These are phyloP conservation scores for Myriosclerotinia duriaeana DNA, from an alignment of 2,329 filamentous ascomycete species.

Conservation along the genomic window DNA sequence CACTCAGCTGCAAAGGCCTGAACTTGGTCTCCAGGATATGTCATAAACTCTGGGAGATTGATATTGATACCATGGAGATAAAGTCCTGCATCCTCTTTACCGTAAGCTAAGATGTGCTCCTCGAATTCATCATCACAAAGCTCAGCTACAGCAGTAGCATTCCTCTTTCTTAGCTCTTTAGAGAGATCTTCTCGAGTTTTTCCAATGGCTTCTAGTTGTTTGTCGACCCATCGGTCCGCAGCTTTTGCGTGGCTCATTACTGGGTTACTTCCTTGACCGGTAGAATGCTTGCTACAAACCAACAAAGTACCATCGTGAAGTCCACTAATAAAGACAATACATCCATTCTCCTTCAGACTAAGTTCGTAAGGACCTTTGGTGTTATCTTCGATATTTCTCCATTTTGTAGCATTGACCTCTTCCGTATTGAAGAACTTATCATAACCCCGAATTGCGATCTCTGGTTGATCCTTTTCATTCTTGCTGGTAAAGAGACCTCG, in stretches of 20 bases:
- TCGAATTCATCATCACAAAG: constrained; percentile 96
- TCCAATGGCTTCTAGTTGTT: constrained; percentile 73
- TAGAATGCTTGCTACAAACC: constrained; percentile 99
- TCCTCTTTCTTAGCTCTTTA: constrained; percentile 70
- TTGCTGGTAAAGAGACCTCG: constrained; percentile 89
- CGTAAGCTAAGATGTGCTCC: constrained; percentile 92
- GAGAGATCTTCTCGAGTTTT: constrained; percentile 80
- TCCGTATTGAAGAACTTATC: constrained; percentile 98
- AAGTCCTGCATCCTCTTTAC: constrained; percentile 76
- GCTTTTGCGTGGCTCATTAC: constrained; percentile 78
- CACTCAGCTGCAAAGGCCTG: constrained; percentile 87
- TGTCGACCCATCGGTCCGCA: constrained; percentile 79
- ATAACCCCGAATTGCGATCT: constrained; percentile 88
- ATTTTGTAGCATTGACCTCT: constrained; percentile 79
- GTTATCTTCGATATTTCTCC: constrained; percentile 71
- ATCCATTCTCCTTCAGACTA: constrained; percentile 98
- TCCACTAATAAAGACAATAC: constrained; percentile 95
- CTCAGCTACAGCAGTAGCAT: constrained; percentile 92
- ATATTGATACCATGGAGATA: constrained; percentile 96
- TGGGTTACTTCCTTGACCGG: constrained; percentile 64
- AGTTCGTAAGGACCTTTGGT: constrained; percentile 90
- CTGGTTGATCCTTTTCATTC: constrained; percentile 60
- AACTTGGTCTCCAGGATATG: constrained; percentile 78
- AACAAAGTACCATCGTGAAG: constrained; percentile 85
- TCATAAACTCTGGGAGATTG: constrained; percentile 89